Conservation (phyloP, 805 yeast species). For the Candida nemodendra region DNA sequence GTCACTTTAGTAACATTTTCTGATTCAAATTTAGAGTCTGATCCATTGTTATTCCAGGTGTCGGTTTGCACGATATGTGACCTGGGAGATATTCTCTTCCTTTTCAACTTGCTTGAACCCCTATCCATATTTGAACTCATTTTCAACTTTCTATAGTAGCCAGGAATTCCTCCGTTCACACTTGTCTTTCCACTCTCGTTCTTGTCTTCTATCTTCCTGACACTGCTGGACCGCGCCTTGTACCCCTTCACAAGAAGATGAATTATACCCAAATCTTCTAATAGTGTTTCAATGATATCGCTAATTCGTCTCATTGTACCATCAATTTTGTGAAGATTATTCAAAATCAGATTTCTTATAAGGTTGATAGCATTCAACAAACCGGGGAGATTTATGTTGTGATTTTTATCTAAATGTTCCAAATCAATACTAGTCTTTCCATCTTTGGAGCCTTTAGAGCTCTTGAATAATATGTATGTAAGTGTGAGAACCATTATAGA, state of each 20-base stretch:
- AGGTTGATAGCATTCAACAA: constrained; percentile 34
- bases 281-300: constrained; percentile 41
- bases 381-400: constrained; percentile 28
- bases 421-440: constrained; percentile 27
- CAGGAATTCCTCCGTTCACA: constrained; percentile 34
- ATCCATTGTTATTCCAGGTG: constrained; percentile 1
- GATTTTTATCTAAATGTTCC: constrained; percentile 25
- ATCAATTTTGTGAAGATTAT: constrained; percentile 35
- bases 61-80: constrained; percentile 1
- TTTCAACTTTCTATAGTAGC: constrained; percentile 28
- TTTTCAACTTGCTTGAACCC: constrained; percentile 4
- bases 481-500: constrained; percentile 42
- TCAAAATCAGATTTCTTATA: constrained; percentile 33
- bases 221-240: constrained; percentile 30
- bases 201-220: constrained; percentile 28
- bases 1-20: not conserved
- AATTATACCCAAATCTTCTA: constrained; percentile 41
- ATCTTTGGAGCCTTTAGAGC: constrained; percentile 20
- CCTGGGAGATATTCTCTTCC: constrained; percentile 2
- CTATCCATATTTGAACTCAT: constrained; percentile 5
- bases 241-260: constrained; percentile 29
- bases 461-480: constrained; percentile 37
- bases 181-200: constrained; percentile 32
- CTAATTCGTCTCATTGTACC: constrained; percentile 43
- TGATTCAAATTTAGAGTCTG: not conserved